These are phyloP conservation scores for Geopyxis carbonaria DNA, from an alignment of 495 filamentous ascomycete species.

Conservation along the genomic window DNA sequence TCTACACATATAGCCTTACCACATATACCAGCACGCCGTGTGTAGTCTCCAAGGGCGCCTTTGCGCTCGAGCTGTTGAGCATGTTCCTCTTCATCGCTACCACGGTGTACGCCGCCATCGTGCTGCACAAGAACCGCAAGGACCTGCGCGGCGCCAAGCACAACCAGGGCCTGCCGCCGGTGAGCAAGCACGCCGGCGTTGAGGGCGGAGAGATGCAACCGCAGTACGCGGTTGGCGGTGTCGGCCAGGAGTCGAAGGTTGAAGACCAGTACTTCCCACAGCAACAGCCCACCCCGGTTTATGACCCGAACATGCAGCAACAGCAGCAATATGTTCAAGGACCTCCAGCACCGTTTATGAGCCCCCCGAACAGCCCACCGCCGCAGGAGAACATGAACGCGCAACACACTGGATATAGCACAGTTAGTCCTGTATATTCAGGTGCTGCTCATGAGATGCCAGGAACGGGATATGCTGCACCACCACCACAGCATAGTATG, in stretches of 20 bases:
- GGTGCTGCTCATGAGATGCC: too few relatives aligned
- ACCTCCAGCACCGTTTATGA: constrained; percentile 1
- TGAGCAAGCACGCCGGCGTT: background rate
- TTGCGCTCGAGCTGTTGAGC: constrained; percentile 12
- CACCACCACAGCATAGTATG: too few relatives aligned
- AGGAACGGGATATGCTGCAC: too few relatives aligned
- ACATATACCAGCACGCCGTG: background rate
- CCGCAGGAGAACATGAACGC: too few relatives aligned
- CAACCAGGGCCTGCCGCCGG: constrained; percentile 5
- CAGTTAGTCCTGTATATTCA: too few relatives aligned
- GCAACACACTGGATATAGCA: too few relatives aligned
- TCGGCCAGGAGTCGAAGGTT: background rate
- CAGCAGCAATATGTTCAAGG: background rate
- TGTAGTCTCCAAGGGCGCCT: constrained; percentile 7
- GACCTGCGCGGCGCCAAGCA: constrained; percentile 18
- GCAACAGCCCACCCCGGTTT: background rate
- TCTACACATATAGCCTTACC: background rate
- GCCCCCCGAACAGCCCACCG: constrained; percentile 4
- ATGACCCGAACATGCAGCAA: background rate
- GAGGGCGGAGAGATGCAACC: background rate
- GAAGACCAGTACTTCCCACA: background rate
- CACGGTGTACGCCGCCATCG: constrained; percentile 14
- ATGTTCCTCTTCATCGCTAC: constrained; percentile 23
- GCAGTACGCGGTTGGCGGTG: background rate
- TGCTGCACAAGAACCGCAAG: constrained; percentile 16